Conservation (phyloP, 495 filamentous ascomycete genomes). For the Staphylotrichum longicolle region DNA sequence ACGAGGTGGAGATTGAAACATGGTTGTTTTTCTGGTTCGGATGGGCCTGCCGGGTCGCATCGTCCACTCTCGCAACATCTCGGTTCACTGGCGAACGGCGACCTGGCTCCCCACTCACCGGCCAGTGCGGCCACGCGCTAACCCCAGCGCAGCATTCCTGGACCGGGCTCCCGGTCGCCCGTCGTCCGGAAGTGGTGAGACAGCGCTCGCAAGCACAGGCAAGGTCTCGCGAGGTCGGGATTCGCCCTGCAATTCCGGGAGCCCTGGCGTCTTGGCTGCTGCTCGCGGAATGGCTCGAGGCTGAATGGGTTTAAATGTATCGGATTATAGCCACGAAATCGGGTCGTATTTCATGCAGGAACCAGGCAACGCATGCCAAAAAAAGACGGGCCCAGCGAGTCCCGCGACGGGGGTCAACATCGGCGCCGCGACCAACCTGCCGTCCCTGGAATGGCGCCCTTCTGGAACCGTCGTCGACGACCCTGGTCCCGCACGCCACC, state of each 20-base stretch:
- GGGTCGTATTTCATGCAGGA: slow-evolving; percentile 12
- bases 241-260: not conserved
- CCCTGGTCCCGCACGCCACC: not conserved
- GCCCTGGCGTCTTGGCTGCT: not conserved
- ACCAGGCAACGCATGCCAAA: not conserved
- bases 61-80: not conserved
- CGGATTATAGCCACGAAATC: slow-evolving; percentile 16
- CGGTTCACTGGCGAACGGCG: not conserved
- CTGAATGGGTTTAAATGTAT: not conserved
- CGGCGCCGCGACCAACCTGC: not conserved
- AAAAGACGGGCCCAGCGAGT: too few relatives aligned
- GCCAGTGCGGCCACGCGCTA: not conserved
- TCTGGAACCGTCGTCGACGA: not conserved
- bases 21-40: not conserved
- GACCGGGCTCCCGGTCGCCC: not conserved
- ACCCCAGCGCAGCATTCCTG: not conserved
- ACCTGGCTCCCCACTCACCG: too few relatives aligned
- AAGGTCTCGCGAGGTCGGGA: not conserved
- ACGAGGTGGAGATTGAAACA: too few relatives aligned
- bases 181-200: not conserved
- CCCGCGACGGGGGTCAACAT: too few relatives aligned
- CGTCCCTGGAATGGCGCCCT: not conserved
- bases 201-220: too few relatives aligned
- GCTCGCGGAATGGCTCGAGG: not conserved
- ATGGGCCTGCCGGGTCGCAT: not conserved